A percentile compares a stretch with the other conserved stretches of the same genome.
phyloP scores from a whole-genome alignment of 2,329 filamentous ascomycete species.

The Alternaria gansuensis region DNA sequence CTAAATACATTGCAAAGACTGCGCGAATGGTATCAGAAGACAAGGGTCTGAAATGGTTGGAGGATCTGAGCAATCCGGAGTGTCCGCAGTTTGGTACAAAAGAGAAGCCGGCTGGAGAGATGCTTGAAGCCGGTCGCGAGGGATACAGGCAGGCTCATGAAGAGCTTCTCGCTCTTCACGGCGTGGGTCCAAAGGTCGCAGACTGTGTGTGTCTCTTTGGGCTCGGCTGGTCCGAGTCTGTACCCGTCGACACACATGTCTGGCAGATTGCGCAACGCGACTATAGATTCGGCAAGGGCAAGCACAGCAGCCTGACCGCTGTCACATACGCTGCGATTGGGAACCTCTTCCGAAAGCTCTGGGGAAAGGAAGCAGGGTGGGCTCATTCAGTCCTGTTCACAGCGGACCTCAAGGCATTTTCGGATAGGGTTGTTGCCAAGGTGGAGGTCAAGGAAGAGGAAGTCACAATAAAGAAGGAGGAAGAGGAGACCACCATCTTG shows the following conservation, averaged over 20 bases:
- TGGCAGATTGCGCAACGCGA: conserved; percentile 98
- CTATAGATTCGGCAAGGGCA: conserved; percentile 87
- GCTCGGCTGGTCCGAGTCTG: conserved; percentile 91
- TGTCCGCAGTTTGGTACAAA: conserved; percentile 66
- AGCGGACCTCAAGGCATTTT: conserved; percentile 86
- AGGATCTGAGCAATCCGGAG: conserved; percentile 79
- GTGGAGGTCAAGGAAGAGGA: conserved; percentile 59
- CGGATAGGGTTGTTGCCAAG: conserved; percentile 67
- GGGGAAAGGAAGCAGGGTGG: conserved; percentile 96
- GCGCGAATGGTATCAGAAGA: conserved; percentile 77
- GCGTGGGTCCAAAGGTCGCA: conserved; percentile 95
- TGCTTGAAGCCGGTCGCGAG: conserved; percentile 62
- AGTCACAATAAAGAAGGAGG: conserved; percentile 44
- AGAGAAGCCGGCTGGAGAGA: conserved; percentile 57
- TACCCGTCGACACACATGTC: conserved; percentile 95
- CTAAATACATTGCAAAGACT: conserved; percentile 89
- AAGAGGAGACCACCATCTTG: conserved; percentile 33
- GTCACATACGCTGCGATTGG: conserved; percentile 88
- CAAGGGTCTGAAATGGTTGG: conserved; percentile 75
- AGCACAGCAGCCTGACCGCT: conserved; percentile 86
- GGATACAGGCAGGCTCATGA: conserved; percentile 84
- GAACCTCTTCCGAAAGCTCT: conserved; percentile 86
- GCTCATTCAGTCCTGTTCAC: conserved; percentile 97
- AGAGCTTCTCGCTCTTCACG: conserved; percentile 78
- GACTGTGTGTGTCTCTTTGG: conserved; percentile 98